phyloP scores from a whole-genome alignment of 768 basidiomycete genomes.

The Pleurotus citrinopileatus region DNA sequence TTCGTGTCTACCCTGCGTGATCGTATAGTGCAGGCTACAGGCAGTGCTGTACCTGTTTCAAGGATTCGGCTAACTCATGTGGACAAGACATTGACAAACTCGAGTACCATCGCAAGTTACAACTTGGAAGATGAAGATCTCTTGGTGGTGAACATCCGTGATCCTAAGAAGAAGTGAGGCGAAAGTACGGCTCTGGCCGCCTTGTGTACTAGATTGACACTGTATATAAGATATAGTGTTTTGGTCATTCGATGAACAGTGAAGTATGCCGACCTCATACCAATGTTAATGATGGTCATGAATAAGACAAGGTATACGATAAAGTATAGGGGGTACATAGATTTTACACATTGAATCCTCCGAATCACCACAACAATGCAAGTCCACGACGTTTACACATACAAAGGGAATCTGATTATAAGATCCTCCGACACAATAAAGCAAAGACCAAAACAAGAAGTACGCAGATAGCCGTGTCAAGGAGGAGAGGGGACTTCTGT shows the following conservation, averaged over 20 bases:
- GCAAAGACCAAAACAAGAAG: slow-evolving; percentile 66
- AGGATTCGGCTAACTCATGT: slow-evolving; percentile 76
- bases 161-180: slow-evolving; percentile 68
- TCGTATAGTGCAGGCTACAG: slow-evolving; percentile 76
- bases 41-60: slow-evolving; percentile 76
- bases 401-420: slow-evolving; percentile 23
- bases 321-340: background rate
- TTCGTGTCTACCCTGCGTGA: slow-evolving; percentile 89
- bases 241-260: too few species aligned
- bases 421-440: slow-evolving; percentile 60
- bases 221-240: too few species aligned
- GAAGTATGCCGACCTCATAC: too few species aligned
- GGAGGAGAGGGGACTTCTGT: slow-evolving; percentile 54
- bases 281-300: background rate
- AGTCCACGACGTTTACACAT: background rate
- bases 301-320: background rate
- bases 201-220: too few species aligned
- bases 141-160: slow-evolving; percentile 73
- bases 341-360: background rate
- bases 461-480: slow-evolving; percentile 75
- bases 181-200: background rate
- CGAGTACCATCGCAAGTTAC: slow-evolving; percentile 77
- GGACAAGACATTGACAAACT: slow-evolving; percentile 86
- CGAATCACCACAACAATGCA: slow-evolving; percentile 10
- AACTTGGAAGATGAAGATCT: slow-evolving; percentile 92